phyloP scores from a whole-genome alignment of 2,329 filamentous ascomycete species.

The Ophiostoma ulmi region DNA sequence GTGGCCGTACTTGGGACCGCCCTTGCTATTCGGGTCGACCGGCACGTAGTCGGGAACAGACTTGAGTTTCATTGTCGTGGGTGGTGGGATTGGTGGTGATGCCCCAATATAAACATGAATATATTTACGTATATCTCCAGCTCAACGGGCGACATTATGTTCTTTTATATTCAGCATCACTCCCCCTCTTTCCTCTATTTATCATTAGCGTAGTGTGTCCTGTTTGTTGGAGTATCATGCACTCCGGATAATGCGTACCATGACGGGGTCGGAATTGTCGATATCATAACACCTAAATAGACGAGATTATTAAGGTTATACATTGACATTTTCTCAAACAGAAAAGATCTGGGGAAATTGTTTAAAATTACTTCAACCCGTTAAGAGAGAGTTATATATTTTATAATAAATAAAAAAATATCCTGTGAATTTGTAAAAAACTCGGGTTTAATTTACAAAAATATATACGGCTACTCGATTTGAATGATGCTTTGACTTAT shows the following conservation, averaged over 20 bases:
- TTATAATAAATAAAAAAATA: too few species aligned
- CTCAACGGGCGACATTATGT: background rate
- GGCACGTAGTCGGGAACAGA: slow-evolving; percentile 31
- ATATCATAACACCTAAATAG: too few species aligned
- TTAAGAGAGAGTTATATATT: too few species aligned
- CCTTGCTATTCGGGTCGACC: slow-evolving; percentile 33
- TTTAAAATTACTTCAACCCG: too few species aligned
- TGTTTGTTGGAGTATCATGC: background rate
- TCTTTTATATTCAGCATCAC: background rate
- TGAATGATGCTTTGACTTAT: background rate
- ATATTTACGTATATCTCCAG: background rate
- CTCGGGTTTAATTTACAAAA: too few species aligned
- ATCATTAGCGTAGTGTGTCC: background rate
- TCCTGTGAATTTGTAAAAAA: too few species aligned
- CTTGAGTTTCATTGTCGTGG: slow-evolving; percentile 27
- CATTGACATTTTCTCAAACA: too few species aligned
- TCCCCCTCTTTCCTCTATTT: background rate
- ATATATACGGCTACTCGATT: too few species aligned
- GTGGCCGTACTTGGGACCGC: slow-evolving; percentile 36
- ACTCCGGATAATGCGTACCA: background rate
- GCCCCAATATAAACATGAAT: too few species aligned
- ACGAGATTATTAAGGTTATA: too few species aligned
- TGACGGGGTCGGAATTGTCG: background rate
- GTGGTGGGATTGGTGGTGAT: background rate
- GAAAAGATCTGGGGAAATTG: too few species aligned